phyloP scores from a whole-genome alignment of 768 basidiomycete genomes.

The Lactarius indigo region DNA sequence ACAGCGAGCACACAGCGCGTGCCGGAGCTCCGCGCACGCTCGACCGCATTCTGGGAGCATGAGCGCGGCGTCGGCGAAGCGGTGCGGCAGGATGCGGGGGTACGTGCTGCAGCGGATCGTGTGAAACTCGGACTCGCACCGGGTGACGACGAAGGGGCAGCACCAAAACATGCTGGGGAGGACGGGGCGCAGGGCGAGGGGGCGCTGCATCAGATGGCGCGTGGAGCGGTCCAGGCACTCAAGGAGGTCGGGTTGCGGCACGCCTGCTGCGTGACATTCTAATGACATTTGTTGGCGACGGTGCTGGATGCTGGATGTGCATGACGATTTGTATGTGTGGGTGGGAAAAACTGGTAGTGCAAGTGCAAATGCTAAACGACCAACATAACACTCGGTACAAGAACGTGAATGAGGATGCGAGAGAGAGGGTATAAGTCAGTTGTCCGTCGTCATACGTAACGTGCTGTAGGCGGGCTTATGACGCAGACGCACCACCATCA shows the following conservation, averaged over 20 bases:
- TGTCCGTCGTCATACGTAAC: not conserved
- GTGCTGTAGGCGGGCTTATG: not conserved
- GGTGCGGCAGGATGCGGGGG: slow-evolving; percentile 17
- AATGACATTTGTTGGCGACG: not conserved
- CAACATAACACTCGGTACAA: not conserved
- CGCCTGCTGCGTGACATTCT: not conserved
- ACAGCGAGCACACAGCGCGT: slow-evolving; percentile 7
- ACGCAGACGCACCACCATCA: not conserved
- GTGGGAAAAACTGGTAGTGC: not conserved
- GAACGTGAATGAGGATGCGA: slow-evolving; percentile 5
- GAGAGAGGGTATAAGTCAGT: not conserved
- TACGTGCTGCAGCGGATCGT: slow-evolving; percentile 17
- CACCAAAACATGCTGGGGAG: not conserved
- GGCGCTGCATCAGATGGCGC: slow-evolving; percentile 12
- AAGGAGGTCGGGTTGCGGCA: slow-evolving; percentile 1
- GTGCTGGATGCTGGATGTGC: not conserved
- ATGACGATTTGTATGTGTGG: not conserved
- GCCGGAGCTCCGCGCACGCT: slow-evolving; percentile 17
- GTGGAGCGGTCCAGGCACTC: not conserved
- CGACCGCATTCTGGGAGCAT: slow-evolving; percentile 12
- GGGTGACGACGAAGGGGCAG: not conserved
- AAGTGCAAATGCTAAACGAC: not conserved
- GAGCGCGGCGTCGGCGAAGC: slow-evolving; percentile 14
- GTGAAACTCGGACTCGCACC: slow-evolving; percentile 6
- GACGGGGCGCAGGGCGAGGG: not conserved